phyloP scores from a whole-genome alignment of 352 stramenopile genomes.

The Pythium angustatum region DNA sequence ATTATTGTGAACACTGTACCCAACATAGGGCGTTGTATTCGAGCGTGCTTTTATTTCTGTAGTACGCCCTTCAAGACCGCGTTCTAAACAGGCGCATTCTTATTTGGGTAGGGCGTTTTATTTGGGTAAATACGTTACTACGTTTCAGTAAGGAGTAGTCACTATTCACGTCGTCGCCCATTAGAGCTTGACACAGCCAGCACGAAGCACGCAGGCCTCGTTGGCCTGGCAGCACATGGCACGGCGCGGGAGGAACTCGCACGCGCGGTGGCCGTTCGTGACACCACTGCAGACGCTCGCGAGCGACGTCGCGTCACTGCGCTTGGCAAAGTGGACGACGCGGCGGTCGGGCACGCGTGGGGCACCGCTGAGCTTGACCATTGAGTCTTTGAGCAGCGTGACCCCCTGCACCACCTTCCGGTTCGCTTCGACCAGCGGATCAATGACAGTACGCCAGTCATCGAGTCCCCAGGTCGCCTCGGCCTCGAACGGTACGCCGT shows the following conservation, averaged over 20 bases:
- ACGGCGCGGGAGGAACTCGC: slow-evolving; percentile 60
- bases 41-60: too few relatives aligned
- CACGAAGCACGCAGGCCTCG: slow-evolving; percentile 67
- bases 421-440: slow-evolving; percentile 38
- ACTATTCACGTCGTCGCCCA: neutral
- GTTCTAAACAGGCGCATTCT: too few relatives aligned
- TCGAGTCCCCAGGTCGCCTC: slow-evolving; percentile 36
- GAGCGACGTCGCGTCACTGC: slow-evolving; percentile 35
- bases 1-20: too few relatives aligned
- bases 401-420: neutral
- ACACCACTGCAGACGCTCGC: slow-evolving; percentile 41
- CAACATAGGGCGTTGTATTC: too few relatives aligned
- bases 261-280: slow-evolving; percentile 45
- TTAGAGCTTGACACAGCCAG: slow-evolving; percentile 41
- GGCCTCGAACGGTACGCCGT: slow-evolving; percentile 38
- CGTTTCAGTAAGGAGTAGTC: slow-evolving; percentile 13
- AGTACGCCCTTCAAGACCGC: too few relatives aligned
- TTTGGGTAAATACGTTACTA: too few relatives aligned
- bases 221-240: slow-evolving; percentile 75
- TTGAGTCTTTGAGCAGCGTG: slow-evolving; percentile 23
- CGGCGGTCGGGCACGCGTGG: slow-evolving; percentile 49
- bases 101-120: too few relatives aligned
- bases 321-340: slow-evolving; percentile 52
- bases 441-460: slow-evolving; percentile 37
- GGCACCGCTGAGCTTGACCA: slow-evolving; percentile 43